Conservation (phyloP, 2,329 filamentous ascomycete species). For the Mycosphaerella sp. region DNA sequence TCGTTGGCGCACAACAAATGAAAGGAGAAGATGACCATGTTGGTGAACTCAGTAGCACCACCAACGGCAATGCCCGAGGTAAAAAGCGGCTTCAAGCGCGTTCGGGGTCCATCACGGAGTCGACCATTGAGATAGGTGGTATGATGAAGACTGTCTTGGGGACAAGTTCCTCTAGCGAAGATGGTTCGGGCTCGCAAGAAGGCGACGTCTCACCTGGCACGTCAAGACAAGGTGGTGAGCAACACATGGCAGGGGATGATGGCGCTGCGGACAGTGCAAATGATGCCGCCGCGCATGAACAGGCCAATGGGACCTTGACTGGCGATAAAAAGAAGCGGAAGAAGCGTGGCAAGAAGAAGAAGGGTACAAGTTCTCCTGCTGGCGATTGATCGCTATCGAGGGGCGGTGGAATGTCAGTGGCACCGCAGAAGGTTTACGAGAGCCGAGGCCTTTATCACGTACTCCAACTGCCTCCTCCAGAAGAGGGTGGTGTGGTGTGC, state of each 20-base stretch:
- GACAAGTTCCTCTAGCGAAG: slow-evolving; percentile 42
- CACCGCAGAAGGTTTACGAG: neutral
- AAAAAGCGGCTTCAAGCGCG: slow-evolving; percentile 43
- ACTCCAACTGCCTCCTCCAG: neutral
- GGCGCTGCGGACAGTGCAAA: slow-evolving; percentile 3
- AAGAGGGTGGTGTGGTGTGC: slow-evolving; percentile 3
- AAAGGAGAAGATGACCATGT: slow-evolving; percentile 18
- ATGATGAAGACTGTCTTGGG: slow-evolving; percentile 71
- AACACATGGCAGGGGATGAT: slow-evolving; percentile 6
- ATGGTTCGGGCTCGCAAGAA: slow-evolving; percentile 8
- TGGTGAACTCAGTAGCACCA: slow-evolving; percentile 13
- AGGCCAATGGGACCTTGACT: slow-evolving; percentile 5
- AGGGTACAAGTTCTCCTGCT: slow-evolving; percentile 10
- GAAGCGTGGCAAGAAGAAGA: slow-evolving; percentile 25
- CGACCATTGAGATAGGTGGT: slow-evolving; percentile 66
- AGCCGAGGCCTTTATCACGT: neutral
- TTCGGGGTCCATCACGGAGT: slow-evolving; percentile 73
- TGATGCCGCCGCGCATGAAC: slow-evolving; percentile 8
- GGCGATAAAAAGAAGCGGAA: slow-evolving; percentile 22
- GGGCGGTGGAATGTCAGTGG: no score
- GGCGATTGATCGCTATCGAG: slow-evolving; percentile 12
- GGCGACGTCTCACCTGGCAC: slow-evolving; percentile 10
- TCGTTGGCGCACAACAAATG: slow-evolving; percentile 3
- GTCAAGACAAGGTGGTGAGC: slow-evolving; percentile 1
- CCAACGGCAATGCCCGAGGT: slow-evolving; percentile 20